These are phyloP conservation scores for Aquilaria sinensis DNA, from an alignment of 345 rosid species.

Conservation along the genomic window DNA sequence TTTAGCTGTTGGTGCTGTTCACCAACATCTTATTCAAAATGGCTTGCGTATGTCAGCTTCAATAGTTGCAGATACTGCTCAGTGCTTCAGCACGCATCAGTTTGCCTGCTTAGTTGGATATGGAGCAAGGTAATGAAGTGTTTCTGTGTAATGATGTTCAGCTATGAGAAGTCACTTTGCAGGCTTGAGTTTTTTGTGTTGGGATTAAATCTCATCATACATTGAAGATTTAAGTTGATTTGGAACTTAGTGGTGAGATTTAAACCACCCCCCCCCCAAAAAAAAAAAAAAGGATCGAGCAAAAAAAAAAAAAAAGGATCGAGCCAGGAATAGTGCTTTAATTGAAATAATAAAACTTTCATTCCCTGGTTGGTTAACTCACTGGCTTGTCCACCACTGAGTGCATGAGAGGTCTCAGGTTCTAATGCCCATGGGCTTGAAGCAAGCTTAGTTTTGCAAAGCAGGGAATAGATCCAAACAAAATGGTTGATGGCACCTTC, in stretches of 20 bases:
- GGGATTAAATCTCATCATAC: too few species aligned
- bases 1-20: constrained; percentile 97
- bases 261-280: background rate
- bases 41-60: constrained; percentile 95
- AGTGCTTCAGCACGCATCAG: constrained; percentile 99
- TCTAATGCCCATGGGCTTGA: too few species aligned
- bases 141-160: background rate
- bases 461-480: too few species aligned
- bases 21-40: constrained; percentile 98
- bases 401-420: too few species aligned
- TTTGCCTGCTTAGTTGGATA: constrained; percentile 97
- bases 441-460: too few species aligned
- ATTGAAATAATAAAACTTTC: too few species aligned
- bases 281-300: background rate
- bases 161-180: too few species aligned
- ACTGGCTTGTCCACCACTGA: too few species aligned
- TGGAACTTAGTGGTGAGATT: background rate
- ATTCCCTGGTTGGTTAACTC: too few species aligned
- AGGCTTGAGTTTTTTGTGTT: background rate
- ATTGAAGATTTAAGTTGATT: too few species aligned
- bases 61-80: constrained; percentile 91
- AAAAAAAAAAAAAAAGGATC: background rate
- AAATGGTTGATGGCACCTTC: too few species aligned
- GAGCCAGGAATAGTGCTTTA: too few species aligned
- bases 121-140: constrained; percentile 80